These are phyloP conservation scores for Leccinum boreale DNA, from an alignment of 768 basidiomycete species.

Conservation along the genomic window DNA sequence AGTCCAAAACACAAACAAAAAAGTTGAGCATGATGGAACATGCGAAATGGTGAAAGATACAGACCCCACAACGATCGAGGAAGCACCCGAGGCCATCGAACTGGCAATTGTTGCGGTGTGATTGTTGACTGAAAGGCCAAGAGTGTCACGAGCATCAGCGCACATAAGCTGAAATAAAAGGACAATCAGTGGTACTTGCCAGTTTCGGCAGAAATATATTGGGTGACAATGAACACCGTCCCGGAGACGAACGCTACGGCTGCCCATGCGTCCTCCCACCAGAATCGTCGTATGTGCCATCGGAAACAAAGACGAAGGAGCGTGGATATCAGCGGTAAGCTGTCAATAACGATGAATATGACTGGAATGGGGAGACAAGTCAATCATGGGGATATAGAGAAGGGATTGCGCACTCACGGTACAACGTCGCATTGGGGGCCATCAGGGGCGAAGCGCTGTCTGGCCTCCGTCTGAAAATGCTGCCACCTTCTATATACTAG, in stretches of 20 bases:
- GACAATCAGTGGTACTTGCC: neutral
- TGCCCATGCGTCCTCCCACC: conserved; percentile 13
- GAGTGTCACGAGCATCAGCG: neutral
- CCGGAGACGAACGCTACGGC: neutral
- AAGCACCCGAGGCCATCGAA: neutral
- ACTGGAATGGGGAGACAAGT: conserved; percentile 5
- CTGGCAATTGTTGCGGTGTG: neutral
- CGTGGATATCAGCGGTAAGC: conserved; percentile 7
- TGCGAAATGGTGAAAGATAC: neutral
- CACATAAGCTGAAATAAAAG: neutral
- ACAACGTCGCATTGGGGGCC: neutral
- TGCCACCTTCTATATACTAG: neutral
- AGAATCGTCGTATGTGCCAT: conserved; percentile 5
- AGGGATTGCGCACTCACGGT: neutral
- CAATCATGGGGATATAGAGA: neutral
- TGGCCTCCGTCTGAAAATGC: neutral
- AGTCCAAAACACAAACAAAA: neutral
- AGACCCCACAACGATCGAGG: neutral
- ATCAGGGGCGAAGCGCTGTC: neutral
- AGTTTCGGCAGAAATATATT: neutral
- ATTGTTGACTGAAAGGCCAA: neutral
- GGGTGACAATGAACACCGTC: neutral
- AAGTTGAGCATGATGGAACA: neutral
- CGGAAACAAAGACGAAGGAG: conserved; percentile 17
- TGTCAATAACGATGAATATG: neutral